Evolutionary conservation across 768 basidiomycete species (phyloP).

Genomic region (Phylloporus arenicola): DNA sequence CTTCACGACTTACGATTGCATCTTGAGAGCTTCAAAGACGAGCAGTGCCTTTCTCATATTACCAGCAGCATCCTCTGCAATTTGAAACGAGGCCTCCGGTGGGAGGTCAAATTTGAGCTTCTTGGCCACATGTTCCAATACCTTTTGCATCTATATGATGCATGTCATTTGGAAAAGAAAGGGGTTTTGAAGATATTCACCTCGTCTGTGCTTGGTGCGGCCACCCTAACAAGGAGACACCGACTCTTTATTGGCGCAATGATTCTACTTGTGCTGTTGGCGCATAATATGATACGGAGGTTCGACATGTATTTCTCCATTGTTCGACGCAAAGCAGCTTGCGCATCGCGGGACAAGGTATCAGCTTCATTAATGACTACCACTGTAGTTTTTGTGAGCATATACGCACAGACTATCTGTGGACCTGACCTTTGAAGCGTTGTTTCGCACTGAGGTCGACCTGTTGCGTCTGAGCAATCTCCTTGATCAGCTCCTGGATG

Average conservation of each 20-base stretch:
- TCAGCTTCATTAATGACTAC: slow-evolving; percentile 98
- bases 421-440: slow-evolving; percentile 81
- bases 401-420: not conserved
- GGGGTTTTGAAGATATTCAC: slow-evolving; percentile 36
- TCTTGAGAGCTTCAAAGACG: slow-evolving; percentile 91
- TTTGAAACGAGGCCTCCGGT: slow-evolving; percentile 63
- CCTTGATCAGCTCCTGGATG: slow-evolving; percentile 94
- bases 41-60: slow-evolving; percentile 94
- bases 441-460: slow-evolving; percentile 95
- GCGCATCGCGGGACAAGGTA: slow-evolving; percentile 89
- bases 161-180: slow-evolving; percentile 1
- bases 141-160: slow-evolving; percentile 63
- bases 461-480: slow-evolving; percentile 98
- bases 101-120: slow-evolving; percentile 81
- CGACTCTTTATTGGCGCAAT: slow-evolving; percentile 97
- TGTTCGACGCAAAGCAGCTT: slow-evolving; percentile 92
- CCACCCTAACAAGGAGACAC: slow-evolving; percentile 89
- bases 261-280: slow-evolving; percentile 89
- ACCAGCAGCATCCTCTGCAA: slow-evolving; percentile 76
- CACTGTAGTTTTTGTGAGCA: slow-evolving; percentile 43
- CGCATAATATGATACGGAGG: slow-evolving; percentile 93
- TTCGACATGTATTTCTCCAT: slow-evolving; percentile 99
- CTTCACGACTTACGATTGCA: slow-evolving; percentile 75
- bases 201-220: slow-evolving; percentile 76
- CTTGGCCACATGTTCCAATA: slow-evolving; percentile 74